Conservation (phyloP, 805 yeast species). For the Lipomyces kockii region DNA sequence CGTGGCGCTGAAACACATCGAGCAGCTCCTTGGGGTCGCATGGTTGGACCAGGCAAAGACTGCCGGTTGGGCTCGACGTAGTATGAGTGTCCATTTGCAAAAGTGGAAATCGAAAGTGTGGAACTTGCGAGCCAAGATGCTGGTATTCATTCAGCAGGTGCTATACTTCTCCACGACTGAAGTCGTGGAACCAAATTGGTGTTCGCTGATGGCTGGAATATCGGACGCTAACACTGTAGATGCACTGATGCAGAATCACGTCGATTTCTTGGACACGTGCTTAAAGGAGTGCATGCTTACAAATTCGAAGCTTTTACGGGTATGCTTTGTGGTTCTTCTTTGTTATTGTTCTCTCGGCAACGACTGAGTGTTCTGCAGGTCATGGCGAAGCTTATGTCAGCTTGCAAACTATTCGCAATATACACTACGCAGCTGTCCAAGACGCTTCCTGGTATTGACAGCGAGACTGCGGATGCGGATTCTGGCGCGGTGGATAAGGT, state of each 20-base stretch:
- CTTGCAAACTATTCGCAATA: conserved; percentile 53
- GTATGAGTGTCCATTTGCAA: conserved; percentile 42
- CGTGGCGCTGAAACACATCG: conserved; percentile 64
- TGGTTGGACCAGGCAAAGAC: conserved; percentile 74
- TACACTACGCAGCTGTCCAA: conserved; percentile 59
- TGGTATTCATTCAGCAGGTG: conserved; percentile 59
- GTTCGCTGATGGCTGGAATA: conserved; percentile 46
- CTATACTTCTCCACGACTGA: conserved; percentile 60
- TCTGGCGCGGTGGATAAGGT: conserved; percentile 41
- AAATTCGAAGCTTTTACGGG: conserved; percentile 54
- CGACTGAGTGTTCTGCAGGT: conserved; percentile 6
- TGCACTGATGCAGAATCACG: conserved; percentile 53
- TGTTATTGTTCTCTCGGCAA: neutral
- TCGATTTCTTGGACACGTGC: conserved; percentile 63
- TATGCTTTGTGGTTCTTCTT: neutral
- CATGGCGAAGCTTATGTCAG: conserved; percentile 38
- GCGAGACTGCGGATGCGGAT: conserved; percentile 46
- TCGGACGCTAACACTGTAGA: conserved; percentile 49
- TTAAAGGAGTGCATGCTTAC: conserved; percentile 71
- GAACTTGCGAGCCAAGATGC: conserved; percentile 54
- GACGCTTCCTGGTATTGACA: conserved; percentile 54
- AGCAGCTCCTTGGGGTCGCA: conserved; percentile 61
- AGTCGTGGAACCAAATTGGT: conserved; percentile 63
- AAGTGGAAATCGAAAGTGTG: conserved; percentile 40
- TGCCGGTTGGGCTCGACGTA: conserved; percentile 77